Evolutionary conservation across 2,329 filamentous ascomycete genomes (phyloP).

Genomic region (Cadophora sp.): DNA sequence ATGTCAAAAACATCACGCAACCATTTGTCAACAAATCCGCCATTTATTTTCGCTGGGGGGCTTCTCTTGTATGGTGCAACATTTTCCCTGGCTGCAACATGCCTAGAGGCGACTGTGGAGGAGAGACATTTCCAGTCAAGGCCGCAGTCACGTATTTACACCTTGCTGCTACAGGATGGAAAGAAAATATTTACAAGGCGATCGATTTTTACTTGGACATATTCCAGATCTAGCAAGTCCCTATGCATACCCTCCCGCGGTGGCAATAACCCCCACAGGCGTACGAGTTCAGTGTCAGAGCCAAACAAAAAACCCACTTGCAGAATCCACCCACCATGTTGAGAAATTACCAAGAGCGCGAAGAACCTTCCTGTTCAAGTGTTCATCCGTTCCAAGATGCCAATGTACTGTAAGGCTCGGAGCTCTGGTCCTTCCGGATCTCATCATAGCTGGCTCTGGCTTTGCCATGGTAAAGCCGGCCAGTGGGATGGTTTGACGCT

Average conservation of each 20-base stretch:
- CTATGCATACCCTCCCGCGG: not conserved
- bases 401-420: not conserved
- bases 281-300: not conserved
- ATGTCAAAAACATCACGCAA: not conserved
- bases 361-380: not conserved
- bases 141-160: no score
- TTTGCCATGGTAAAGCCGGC: not conserved
- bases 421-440: not conserved
- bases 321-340: not conserved
- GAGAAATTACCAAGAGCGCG: not conserved
- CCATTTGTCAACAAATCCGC: not conserved
- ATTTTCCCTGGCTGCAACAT: no score
- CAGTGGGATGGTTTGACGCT: no score
- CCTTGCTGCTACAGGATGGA: no score
- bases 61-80: not conserved
- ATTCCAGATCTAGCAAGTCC: no score
- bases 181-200: no score
- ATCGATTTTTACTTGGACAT: no score
- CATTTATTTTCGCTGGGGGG: not conserved
- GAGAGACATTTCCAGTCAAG: no score
- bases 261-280: not conserved
- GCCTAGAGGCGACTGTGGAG: no score
- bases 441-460: no score
- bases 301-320: not conserved
- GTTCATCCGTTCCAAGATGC: not conserved